Percentiles rank a stretch among this genome's conserved stretches.
Conservation (phyloP, 179 eudicot genomes). For the Pouteria campechiana region DNA sequence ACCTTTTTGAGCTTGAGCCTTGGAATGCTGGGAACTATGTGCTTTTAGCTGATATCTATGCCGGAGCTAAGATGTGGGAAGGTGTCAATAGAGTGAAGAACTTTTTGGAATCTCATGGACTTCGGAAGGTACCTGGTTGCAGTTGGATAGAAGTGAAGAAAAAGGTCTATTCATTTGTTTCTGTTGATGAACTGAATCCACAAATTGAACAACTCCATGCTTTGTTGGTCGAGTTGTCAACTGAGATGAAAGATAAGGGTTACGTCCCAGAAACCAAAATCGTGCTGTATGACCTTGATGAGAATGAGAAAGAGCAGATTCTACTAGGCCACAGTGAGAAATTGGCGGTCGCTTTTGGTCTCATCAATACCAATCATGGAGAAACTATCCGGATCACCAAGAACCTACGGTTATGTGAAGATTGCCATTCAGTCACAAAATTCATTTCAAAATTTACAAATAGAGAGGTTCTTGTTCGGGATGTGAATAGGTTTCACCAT, state of each 20-base stretch:
- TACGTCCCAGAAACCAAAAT: slow-evolving; percentile 39
- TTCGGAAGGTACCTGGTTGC: slow-evolving; percentile 45
- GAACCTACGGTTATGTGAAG: slow-evolving; percentile 89
- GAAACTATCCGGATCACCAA: slow-evolving; percentile 69
- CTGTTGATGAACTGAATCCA: slow-evolving; percentile 63
- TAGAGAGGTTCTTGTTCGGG: slow-evolving; percentile 82
- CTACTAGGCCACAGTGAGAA: slow-evolving; percentile 91
- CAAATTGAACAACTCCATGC: slow-evolving; percentile 48
- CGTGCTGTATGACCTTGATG: slow-evolving; percentile 68
- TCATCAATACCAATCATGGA: slow-evolving; percentile 61
- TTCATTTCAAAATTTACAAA: slow-evolving; percentile 56
- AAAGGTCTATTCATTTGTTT: slow-evolving; percentile 36
- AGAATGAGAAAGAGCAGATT: slow-evolving; percentile 62
- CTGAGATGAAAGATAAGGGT: slow-evolving; percentile 52
- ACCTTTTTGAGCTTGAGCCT: slow-evolving; percentile 52
- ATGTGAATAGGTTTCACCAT: slow-evolving; percentile 80
- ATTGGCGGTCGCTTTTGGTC: slow-evolving; percentile 81
- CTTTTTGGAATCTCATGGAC: slow-evolving; percentile 32
- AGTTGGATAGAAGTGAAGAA: slow-evolving; percentile 55
- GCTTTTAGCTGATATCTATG: slow-evolving; percentile 48
- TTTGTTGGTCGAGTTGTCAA: slow-evolving; percentile 33
- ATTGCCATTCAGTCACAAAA: slow-evolving; percentile 84
- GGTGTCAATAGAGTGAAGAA: slow-evolving; percentile 45
- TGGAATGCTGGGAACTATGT: slow-evolving; percentile 62
- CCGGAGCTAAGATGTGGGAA: slow-evolving; percentile 56